These are phyloP conservation scores for Apiospora saccharicola DNA, from an alignment of 2,329 filamentous ascomycete species.

Conservation along the genomic window DNA sequence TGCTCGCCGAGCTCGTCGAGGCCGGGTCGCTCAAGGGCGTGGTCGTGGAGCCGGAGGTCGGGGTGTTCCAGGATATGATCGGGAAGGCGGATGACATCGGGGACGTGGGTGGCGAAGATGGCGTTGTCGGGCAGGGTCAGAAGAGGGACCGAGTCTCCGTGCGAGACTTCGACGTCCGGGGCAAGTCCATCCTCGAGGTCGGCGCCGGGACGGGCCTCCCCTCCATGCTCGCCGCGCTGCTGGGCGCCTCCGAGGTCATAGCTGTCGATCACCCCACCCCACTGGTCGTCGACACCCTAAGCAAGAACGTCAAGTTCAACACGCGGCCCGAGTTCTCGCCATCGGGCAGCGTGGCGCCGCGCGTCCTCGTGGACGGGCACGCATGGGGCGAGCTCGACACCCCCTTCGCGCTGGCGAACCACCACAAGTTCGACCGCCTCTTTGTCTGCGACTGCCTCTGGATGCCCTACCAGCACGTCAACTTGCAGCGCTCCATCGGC, in stretches of 20 bases:
- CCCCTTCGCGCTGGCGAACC: constrained; percentile 39
- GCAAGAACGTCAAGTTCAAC: constrained; percentile 63
- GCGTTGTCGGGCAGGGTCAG: neutral
- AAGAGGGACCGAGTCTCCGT: constrained; percentile 1
- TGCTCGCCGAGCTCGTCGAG: constrained; percentile 64
- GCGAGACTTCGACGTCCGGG: constrained; percentile 55
- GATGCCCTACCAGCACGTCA: constrained; percentile 77
- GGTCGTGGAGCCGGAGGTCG: constrained; percentile 17
- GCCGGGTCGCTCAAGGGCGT: constrained; percentile 48
- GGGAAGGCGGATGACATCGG: neutral
- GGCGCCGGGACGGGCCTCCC: constrained; percentile 70
- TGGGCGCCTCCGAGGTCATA: constrained; percentile 58
- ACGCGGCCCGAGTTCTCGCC: constrained; percentile 47
- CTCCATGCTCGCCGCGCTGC: constrained; percentile 56
- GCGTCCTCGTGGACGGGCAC: constrained; percentile 64
- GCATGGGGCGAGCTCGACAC: constrained; percentile 65
- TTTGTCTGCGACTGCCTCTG: constrained; percentile 78
- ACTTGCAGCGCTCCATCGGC: constrained; percentile 66
- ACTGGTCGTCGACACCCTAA: constrained; percentile 65
- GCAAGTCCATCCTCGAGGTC: constrained; percentile 66
- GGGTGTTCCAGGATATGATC: constrained; percentile 16
- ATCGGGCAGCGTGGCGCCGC: constrained; percentile 28
- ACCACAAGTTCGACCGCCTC: constrained; percentile 63
- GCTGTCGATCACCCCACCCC: constrained; percentile 74
- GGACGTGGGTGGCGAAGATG: neutral